phyloP scores from a whole-genome alignment of 352 stramenopile species.

The Globisporangium megalacanthum region DNA sequence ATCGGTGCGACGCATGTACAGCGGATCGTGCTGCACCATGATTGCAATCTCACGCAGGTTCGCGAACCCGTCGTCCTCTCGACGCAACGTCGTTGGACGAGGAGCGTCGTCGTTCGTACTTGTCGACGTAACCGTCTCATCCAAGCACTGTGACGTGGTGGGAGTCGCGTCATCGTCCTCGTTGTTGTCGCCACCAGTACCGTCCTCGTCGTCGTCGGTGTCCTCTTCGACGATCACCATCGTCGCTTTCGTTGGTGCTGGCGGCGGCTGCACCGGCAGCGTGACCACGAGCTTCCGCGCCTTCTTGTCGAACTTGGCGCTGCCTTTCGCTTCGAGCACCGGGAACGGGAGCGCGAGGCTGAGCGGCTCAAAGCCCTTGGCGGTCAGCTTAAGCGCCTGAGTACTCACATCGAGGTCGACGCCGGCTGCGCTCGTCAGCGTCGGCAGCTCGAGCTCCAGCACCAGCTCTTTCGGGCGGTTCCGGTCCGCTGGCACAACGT shows the following conservation, averaged over 20 bases:
- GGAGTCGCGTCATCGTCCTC: not conserved
- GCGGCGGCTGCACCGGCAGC: constrained; percentile 64
- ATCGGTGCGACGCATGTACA: constrained; percentile 20
- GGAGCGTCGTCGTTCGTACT: not conserved
- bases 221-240: constrained; percentile 34
- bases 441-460: constrained; percentile 59
- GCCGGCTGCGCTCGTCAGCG: constrained; percentile 40
- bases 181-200: constrained; percentile 7
- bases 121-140: not conserved
- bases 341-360: constrained; percentile 63
- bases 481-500: constrained; percentile 24
- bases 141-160: not conserved
- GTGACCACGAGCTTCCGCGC: constrained; percentile 66
- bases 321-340: constrained; percentile 71
- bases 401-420: constrained; percentile 72
- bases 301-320: constrained; percentile 83
- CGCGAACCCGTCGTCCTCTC: constrained; percentile 38
- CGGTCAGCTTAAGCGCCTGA: constrained; percentile 27
- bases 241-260: constrained; percentile 18
- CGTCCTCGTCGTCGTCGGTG: constrained; percentile 23
- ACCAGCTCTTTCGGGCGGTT: constrained; percentile 60
- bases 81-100: not conserved
- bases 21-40: constrained; percentile 63
- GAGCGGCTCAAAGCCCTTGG: constrained; percentile 45
- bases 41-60: constrained; percentile 59